Evolutionary conservation across 257 asterid species (phyloP).

Genomic region (Primulina tabacum): DNA sequence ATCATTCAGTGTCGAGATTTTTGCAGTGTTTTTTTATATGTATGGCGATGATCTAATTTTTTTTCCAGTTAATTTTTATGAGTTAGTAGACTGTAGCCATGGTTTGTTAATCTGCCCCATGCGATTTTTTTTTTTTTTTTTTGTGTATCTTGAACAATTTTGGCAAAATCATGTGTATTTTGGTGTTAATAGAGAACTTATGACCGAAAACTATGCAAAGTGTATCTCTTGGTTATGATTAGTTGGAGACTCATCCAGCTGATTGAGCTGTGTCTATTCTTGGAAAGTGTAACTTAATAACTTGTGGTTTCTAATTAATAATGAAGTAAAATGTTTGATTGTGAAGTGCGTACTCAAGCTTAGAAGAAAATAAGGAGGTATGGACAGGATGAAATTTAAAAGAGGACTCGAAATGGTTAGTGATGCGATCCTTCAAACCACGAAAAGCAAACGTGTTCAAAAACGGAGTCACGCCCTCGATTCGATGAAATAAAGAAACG

Average conservation of each 20-base stretch:
- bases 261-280: too few species aligned
- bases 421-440: too few species aligned
- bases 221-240: background rate
- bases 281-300: too few species aligned
- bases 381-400: background rate
- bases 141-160: constrained; percentile 3
- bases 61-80: constrained; percentile 11
- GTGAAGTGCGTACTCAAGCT: background rate
- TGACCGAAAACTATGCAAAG: background rate
- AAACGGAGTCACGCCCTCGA: too few species aligned
- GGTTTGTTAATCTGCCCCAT: constrained; percentile 3
- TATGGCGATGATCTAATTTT: background rate
- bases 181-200: constrained; percentile 1
- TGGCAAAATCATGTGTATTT: background rate
- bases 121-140: background rate
- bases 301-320: too few species aligned
- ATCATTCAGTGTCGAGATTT: background rate
- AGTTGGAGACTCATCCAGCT: too few species aligned
- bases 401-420: background rate
- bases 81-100: background rate
- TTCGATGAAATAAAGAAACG: too few species aligned
- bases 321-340: background rate
- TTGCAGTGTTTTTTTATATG: background rate
- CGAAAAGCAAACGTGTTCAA: too few species aligned
- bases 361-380: background rate